These are phyloP conservation scores for Dryas octopetala DNA, from an alignment of 306 rosid genomes.

Conservation along the genomic window DNA sequence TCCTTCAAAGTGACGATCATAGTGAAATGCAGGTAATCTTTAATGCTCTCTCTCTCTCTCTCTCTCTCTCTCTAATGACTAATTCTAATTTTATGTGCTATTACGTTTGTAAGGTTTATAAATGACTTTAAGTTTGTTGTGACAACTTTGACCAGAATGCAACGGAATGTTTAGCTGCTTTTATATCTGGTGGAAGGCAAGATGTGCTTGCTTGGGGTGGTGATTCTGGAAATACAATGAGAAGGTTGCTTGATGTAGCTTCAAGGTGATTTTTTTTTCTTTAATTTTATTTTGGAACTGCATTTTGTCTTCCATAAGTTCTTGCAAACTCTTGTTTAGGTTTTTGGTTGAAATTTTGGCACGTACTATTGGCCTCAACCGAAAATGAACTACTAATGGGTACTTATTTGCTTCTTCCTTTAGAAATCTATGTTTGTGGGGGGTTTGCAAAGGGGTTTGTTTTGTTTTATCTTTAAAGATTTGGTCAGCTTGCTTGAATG, in stretches of 20 bases:
- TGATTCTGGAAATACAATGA: slow-evolving; percentile 71
- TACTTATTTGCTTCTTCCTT: neutral
- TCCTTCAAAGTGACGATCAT: slow-evolving; percentile 81
- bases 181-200: slow-evolving; percentile 73
- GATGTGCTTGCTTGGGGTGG: slow-evolving; percentile 75
- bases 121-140: slow-evolving; percentile 25
- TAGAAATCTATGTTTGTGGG: neutral
- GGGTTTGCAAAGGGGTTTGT: too few relatives aligned
- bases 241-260: slow-evolving; percentile 77
- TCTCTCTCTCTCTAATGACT: neutral
- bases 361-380: neutral
- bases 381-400: neutral
- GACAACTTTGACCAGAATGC: slow-evolving; percentile 68
- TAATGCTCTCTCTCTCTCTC: neutral
- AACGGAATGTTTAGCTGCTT: slow-evolving; percentile 85
- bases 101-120: neutral
- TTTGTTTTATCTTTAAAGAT: neutral
- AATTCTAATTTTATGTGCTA: neutral
- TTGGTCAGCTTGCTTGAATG: neutral
- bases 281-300: neutral
- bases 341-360: neutral
- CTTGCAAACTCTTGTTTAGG: slow-evolving; percentile 1
- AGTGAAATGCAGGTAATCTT: slow-evolving; percentile 87
- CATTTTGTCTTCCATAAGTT: neutral
- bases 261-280: slow-evolving; percentile 55